Evolutionary conservation across 148 eudicot genomes (phyloP), one percentile per base, ranked within the genome.

Genomic region (Vaccinium corymbosum): DNA sequence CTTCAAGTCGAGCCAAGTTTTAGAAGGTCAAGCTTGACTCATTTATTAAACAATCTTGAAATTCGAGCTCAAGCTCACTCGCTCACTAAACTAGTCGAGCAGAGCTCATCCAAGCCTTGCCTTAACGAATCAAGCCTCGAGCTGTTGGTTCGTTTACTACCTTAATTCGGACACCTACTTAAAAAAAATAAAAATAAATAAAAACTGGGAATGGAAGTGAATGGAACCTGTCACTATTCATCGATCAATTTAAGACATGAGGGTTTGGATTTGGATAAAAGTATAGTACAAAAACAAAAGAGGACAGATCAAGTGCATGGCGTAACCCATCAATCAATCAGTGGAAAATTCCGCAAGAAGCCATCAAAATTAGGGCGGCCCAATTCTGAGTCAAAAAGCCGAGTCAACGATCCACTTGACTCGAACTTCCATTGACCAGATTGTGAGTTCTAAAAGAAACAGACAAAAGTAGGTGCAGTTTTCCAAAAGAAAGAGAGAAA

Each of bases 321-420:
- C 82, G 82, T 80, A 68, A 42, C 5, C 82, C 53, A 42, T 80
- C 82, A 61, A 80, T 80, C 29, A 19, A 8, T n/a, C 6, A 17
- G 15, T 19, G 81, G 81, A 56, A 59, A 16, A 66, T 6, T 80
- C 52, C 27, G 6, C 14, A 32, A 20, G 22, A 10, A 76, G 14
- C 53, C 78, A 20, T 42, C 14, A 49, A 14, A 20, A n/a, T 27
- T 10, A 68, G 29, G 25, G 25, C 6, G 42, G 4, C 1, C 12
- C 6, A 5, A 53, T 27, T 38, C 68, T n/a, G 50, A 19, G 82
- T 80, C 82, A 61, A 61, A 80, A 80, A 42, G 72, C 17, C n/a
- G 9, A n/a, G 82, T 42, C 82, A 80, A 46, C 53, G n/a, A 12
- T 80, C 82, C 73, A 80, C 25, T 46, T 80, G 82, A 80, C 72